phyloP scores from a whole-genome alignment of 805 yeast species.

The Lipomyces mesembrius region DNA sequence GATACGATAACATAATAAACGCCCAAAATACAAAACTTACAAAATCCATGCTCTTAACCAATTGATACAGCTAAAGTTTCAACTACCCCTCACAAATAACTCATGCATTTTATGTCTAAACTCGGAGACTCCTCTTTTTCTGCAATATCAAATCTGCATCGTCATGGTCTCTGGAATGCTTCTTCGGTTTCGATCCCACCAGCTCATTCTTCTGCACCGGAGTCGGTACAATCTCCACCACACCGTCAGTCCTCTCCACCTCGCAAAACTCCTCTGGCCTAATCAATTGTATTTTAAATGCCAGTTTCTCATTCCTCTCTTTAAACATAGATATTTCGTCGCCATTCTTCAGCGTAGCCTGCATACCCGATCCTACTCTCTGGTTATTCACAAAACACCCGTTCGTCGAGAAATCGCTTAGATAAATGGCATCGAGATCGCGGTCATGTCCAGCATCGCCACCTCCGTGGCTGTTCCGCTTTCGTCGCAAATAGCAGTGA shows the following conservation, averaged over 20 bases:
- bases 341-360: conserved; percentile 35
- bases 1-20: not conserved
- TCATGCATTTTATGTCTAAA: not conserved
- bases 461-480: not conserved
- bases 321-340: conserved; percentile 27
- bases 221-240: conserved; percentile 5
- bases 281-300: conserved; percentile 19
- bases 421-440: conserved; percentile 55
- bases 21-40: not conserved
- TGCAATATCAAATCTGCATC: not conserved
- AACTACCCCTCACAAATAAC: not conserved
- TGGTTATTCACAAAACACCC: conserved; percentile 61
- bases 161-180: not conserved
- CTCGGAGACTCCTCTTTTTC: conserved; percentile 4
- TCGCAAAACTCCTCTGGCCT: conserved; percentile 15
- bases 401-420: conserved; percentile 78
- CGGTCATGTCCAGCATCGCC: not conserved
- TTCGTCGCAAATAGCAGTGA: conserved; percentile 74
- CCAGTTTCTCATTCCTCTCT: conserved; percentile 17
- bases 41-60: not conserved
- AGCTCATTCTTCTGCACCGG: conserved; percentile 13
- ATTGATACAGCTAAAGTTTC: not conserved
- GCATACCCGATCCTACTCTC: conserved; percentile 49
- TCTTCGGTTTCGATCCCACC: not conserved
- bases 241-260: conserved; percentile 15